Evolutionary conservation across 305 asterid genomes (phyloP), one percentile per base, ranked within the genome.

Genomic region (Stenogyne calaminthoides): DNA sequence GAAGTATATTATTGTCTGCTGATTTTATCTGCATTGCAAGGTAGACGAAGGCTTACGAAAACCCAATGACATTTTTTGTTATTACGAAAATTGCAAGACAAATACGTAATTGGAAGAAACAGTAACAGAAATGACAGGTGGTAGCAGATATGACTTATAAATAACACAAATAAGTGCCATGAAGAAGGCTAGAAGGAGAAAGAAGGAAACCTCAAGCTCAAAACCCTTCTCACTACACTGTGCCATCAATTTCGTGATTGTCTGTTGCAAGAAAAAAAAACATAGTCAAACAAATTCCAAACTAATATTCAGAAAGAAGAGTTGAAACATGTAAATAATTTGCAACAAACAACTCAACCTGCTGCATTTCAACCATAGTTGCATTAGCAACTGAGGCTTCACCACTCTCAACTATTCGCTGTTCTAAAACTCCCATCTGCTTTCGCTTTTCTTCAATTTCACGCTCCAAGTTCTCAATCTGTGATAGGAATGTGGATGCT

Each of bases 1-100:
- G 99, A 73, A 95, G 96, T 59, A 95, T 81, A 64, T 97, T 95
- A 75, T 95, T 95, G 77, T 93, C 99, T 14, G 99, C 99, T 14
- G 97, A 83, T 80, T 81, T 95, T 66, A 95, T 88, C 99, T 95
- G 95, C 87, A 88, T 71, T 58, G 70, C 69, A 64, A 73, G 73
- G 71, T 74, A 61, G 68, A 42, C 6, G 73, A 79, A 77, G 22
- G 76, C 69, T 64, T 70, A 83, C 42, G 72, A 82, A 77, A 60
- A 52, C 51, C 10, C 34, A 49, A 70, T 62, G 62, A 49, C 72
- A 73, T 52, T 19, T 1, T 52, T 44, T 47, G 71, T 67, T 49
- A 27, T 5, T 58, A 61, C 10, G 42, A 7, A 36, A 76, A 67
- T 15, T 6, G 39, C 47, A 39, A 12, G 58, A 58, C 70, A 9